These are phyloP conservation scores for Phytopythium litorale DNA, from an alignment of 352 stramenopile genomes.

Conservation along the genomic window DNA sequence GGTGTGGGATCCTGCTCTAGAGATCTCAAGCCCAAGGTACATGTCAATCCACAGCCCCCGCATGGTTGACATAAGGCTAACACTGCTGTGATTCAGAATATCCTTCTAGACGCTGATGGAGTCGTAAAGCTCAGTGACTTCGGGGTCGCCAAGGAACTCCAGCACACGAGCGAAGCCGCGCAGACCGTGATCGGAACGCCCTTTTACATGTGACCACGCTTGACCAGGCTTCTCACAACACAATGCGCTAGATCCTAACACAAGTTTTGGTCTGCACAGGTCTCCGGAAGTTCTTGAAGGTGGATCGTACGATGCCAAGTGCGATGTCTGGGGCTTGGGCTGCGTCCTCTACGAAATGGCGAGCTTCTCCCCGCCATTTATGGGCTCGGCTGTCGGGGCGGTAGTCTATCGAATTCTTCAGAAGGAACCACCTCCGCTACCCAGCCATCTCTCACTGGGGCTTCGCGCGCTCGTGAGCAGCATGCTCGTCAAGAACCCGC, in stretches of 20 bases:
- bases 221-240: background rate
- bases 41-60: background rate
- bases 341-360: constrained; percentile 83
- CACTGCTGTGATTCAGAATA: constrained; percentile 25
- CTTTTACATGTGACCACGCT: constrained; percentile 52
- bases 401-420: constrained; percentile 57
- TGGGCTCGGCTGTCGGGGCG: constrained; percentile 43
- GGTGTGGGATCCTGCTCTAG: constrained; percentile 13
- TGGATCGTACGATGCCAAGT: constrained; percentile 58
- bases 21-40: constrained; percentile 56
- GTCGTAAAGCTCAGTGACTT: constrained; percentile 79
- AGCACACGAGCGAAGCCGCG: constrained; percentile 39
- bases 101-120: constrained; percentile 43
- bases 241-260: background rate
- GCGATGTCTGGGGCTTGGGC: constrained; percentile 81
- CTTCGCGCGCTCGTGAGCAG: constrained; percentile 23
- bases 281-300: constrained; percentile 72
- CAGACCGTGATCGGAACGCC: constrained; percentile 70
- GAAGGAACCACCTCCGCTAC: constrained; percentile 21
- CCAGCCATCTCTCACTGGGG: constrained; percentile 21
- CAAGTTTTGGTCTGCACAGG: constrained; percentile 14
- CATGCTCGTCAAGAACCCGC: constrained; percentile 44
- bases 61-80: background rate
- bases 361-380: constrained; percentile 53
- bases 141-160: constrained; percentile 42